These are phyloP conservation scores for Leishmania gerbilli DNA, from an alignment of 208 protist genomes.

Conservation along the genomic window DNA sequence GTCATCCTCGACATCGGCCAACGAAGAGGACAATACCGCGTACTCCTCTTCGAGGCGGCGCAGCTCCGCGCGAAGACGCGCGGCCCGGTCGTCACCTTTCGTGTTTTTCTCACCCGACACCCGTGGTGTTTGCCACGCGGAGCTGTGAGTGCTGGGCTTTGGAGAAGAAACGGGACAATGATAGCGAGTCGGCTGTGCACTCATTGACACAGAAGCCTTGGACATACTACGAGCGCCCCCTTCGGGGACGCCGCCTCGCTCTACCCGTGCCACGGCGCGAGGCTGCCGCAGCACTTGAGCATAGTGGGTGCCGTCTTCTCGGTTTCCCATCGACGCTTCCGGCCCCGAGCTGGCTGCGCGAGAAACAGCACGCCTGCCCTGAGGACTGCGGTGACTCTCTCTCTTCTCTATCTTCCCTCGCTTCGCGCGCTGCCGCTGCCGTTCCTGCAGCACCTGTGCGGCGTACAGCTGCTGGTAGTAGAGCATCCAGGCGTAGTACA, in stretches of 20 bases:
- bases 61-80: constrained; percentile 24
- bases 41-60: constrained; percentile 15
- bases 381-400: neutral
- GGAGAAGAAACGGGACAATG: neutral
- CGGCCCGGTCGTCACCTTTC: neutral
- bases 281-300: neutral
- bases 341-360: neutral
- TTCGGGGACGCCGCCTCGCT: neutral
- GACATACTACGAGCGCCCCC: neutral
- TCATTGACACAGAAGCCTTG: neutral
- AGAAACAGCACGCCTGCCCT: neutral
- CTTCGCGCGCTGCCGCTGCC: constrained; percentile 21
- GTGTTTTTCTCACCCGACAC: neutral
- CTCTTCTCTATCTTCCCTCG: neutral
- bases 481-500: constrained; percentile 65
- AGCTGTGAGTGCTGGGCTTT: neutral
- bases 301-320: neutral
- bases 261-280: neutral
- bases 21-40: constrained; percentile 2
- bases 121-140: neutral
- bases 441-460: constrained; percentile 23
- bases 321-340: neutral
- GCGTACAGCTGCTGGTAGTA: constrained; percentile 72
- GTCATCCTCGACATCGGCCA: neutral
- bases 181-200: neutral